Evolutionary conservation across 805 yeast species (phyloP), one percentile per base, ranked within the genome.

Genomic region (Schwanniomyces sp.): DNA sequence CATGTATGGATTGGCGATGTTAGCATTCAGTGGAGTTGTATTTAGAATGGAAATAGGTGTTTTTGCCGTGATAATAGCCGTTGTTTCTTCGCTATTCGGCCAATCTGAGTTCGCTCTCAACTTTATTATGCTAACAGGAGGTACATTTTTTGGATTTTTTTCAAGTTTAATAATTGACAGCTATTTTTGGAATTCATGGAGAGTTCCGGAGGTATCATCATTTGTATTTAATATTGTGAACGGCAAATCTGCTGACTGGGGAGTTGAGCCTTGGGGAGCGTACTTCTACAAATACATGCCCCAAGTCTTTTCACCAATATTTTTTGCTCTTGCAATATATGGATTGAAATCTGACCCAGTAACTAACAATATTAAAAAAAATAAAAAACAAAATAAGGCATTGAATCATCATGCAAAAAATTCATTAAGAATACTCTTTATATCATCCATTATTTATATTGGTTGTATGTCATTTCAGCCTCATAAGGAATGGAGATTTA

Each of bases 401-500:
- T 46, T 54, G 18, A 41, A 47, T 16, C 65, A 66, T 41, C 70
- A 63, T 28, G 69, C 68, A 30, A 62, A 46, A 49, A 56, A 71
- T 51, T 66, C 75, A 3, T 53, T 73, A 41, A 75, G 79, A 36
- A 65, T 83, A 5, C 58, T 84, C 25, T 72, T 79, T 1, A 49
- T 78, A 14, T 71, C 89, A 1, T 69, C 86, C 0, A 37, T 84
- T 1, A 43, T 79, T 12, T 91, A 72, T 59, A 74, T 91, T n/a
- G 51, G 70, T 1, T 57, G 81, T 5, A 76, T 91, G 78, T 90
- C 97, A 0, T 63, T 85, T 44, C 94, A 88, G 64, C 91, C 94
- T 2, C 97, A 92, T 58, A 92, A 92, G 62, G 98, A 92, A 70
- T 89, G 96, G 96, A 79, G 97, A 56, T 92, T 92, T 59, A 82